These are phyloP conservation scores for Verticillium nonalfalfae DNA, from an alignment of 2,329 filamentous ascomycete species.

Conservation along the genomic window DNA sequence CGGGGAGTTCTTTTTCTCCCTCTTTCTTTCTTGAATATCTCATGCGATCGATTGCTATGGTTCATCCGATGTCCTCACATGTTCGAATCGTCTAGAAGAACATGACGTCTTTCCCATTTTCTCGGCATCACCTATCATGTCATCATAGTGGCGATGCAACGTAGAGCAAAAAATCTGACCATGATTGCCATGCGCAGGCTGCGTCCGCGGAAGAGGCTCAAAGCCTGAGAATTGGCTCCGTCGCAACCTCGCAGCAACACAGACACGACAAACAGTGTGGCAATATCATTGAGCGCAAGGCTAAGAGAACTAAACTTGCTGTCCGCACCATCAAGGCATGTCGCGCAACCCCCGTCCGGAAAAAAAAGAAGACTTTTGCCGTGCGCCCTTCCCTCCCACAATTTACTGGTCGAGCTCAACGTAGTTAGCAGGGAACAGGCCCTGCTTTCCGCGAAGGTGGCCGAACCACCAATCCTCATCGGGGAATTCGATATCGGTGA, in stretches of 20 bases:
- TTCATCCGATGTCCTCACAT: not conserved
- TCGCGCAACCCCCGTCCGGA: not conserved
- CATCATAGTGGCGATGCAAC: not conserved
- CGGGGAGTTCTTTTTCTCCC: not conserved
- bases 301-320: not conserved
- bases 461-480: constrained; percentile 99
- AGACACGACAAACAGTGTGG: not conserved
- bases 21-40: not conserved
- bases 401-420: constrained; percentile 47
- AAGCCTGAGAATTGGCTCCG: too few species aligned
- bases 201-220: too few species aligned
- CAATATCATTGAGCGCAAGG: not conserved
- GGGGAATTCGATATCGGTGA: constrained; percentile 84
- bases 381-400: not conserved
- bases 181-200: too few species aligned
- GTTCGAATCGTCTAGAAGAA: too few species aligned
- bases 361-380: constrained; percentile 7
- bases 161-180: too few species aligned
- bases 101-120: too few species aligned
- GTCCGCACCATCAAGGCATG: not conserved
- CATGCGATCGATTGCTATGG: not conserved
- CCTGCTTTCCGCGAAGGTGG: constrained; percentile 69
- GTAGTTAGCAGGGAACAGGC: constrained; percentile 77
- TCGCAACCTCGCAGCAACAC: too few species aligned
- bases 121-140: too few species aligned